Percentiles rank a stretch among this genome's conserved stretches.
phyloP scores from a whole-genome alignment of 768 basidiomycete species.

The Hortiboletus campestris region DNA sequence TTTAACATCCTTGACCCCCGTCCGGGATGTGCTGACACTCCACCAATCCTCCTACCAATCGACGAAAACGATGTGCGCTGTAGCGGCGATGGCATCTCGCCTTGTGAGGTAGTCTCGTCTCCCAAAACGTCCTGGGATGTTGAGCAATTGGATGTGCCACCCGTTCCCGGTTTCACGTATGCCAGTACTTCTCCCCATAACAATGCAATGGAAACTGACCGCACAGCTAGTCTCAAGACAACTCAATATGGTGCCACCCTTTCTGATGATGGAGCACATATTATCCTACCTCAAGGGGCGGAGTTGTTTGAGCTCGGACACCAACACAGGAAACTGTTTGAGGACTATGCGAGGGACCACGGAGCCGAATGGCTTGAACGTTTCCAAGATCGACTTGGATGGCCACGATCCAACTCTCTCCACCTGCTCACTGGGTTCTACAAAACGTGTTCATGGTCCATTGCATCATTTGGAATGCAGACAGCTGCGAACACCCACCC shows the following conservation, averaged over 20 bases:
- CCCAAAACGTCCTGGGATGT: background rate
- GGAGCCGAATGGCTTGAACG: background rate
- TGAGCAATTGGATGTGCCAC: background rate
- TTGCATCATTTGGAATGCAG: background rate
- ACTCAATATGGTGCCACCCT: background rate
- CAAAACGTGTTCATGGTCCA: background rate
- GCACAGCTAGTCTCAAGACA: background rate
- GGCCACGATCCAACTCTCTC: background rate
- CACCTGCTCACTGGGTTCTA: background rate
- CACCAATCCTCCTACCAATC: background rate
- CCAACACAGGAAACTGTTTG: background rate
- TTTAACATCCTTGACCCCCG: background rate
- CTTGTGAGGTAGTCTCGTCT: background rate
- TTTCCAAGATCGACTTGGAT: background rate
- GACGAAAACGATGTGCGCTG: background rate
- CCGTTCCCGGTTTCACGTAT: background rate
- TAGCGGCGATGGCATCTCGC: background rate
- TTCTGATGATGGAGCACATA: background rate
- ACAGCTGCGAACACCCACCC: background rate
- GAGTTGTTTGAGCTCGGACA: no score
- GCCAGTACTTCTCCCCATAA: background rate
- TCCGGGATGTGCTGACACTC: background rate
- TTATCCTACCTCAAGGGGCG: no score
- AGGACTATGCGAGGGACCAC: background rate
- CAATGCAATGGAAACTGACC: background rate